Base-by-base conservation (phyloP, 768 basidiomycete genomes). In the Butyriboletus loyo region DNA sequence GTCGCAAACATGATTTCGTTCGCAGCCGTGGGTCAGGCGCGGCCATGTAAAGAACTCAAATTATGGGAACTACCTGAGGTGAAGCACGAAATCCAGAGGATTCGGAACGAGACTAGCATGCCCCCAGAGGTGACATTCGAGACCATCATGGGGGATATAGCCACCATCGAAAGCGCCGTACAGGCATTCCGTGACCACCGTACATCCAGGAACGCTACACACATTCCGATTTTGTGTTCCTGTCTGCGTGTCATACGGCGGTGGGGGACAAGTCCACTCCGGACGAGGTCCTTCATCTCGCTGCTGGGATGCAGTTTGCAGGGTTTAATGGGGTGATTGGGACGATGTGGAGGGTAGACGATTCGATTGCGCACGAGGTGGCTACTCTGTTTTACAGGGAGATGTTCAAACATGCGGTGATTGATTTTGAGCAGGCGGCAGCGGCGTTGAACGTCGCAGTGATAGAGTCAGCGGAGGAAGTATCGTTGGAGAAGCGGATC, bases 281-380 rank as follows among this genome's bases (percentile, higher is more conserved):
- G 7, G 21, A 15, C 22, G 14, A 39, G 7, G 13, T 15, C 2
- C 38, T 39, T 17, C 39, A 22, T 5, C 39, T 25, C 13, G 10
- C 10, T 10, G 25, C 25, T n/a, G 17, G 40, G 1, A 41, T 41
- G 17, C 25, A 27, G 17, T 43, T 43, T 35, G 21, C 39, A 2
- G 51, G 35, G 1, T 46, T 55, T 27, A 54, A 47, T 15, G 31
- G 54, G 14, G 39, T 51, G 19, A 34, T 49, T 35, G 40, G 52
- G 28, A 50, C 21, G 11, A 10, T 36, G 30, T 51, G 49, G 40
- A 50, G 15, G 27, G 50, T 36, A 4, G 44, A 45, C 19, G 37
- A 54, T 19, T 2, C 10, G 10, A 24, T 35, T 7, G 31, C 25
- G 11, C 41, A 13, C n/a, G n/a, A 34, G 37, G 46, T 35, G 30